Conservation (phyloP, 306 rosid genomes). For the Quercus agrifolia region DNA sequence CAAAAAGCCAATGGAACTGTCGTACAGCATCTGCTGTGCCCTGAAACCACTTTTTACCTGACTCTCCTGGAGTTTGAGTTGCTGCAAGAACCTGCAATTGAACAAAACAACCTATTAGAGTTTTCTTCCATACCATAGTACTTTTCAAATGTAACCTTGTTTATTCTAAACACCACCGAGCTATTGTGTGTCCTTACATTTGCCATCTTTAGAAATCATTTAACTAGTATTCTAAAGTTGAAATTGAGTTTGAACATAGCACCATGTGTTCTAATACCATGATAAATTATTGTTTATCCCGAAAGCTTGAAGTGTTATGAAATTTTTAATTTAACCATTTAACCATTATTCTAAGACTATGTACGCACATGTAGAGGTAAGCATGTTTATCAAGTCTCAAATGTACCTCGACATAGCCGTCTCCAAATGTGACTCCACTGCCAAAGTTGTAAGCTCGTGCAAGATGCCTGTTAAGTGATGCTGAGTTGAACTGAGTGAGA, state of each 20-base stretch:
- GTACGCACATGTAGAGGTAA: neutral
- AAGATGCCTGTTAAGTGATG: constrained; percentile 89
- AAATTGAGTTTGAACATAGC: too few relatives aligned
- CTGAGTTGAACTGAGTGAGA: constrained; percentile 92
- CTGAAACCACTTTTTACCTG: constrained; percentile 85
- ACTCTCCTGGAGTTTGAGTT: constrained; percentile 93
- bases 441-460: constrained; percentile 85
- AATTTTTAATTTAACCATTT: too few relatives aligned
- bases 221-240: too few relatives aligned
- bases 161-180: neutral
- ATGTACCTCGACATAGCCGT: constrained; percentile 81
- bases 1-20: constrained; percentile 99
- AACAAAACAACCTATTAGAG: neutral
- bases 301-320: too few relatives aligned
- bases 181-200: neutral
- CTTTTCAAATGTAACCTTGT: neutral
- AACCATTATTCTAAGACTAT: too few relatives aligned
- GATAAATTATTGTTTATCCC: too few relatives aligned
- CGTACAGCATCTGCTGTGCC: constrained; percentile 99
- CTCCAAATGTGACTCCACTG: constrained; percentile 69
- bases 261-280: too few relatives aligned
- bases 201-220: neutral
- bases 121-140: neutral
- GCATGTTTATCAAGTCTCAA: neutral
- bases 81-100: constrained; percentile 87